Evolutionary conservation across 176 grass and related monocot genomes (phyloP).

Genomic region (Calamus simplicifolius): DNA sequence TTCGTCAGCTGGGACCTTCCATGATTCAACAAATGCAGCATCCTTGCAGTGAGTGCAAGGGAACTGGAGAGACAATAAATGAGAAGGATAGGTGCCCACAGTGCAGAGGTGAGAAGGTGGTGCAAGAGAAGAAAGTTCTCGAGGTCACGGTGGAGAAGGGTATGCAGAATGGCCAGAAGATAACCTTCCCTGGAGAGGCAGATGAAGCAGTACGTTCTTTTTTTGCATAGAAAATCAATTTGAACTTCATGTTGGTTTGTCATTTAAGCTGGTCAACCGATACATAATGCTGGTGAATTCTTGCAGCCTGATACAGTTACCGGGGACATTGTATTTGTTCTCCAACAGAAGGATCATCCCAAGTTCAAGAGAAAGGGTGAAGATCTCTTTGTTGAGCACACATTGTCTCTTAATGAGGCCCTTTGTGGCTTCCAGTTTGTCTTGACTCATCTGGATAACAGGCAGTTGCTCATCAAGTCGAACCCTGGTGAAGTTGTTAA

Average conservation of each 20-base stretch:
- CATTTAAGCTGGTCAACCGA: no score
- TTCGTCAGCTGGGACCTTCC: constrained; percentile 60
- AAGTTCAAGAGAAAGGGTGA: constrained; percentile 40
- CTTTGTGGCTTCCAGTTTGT: constrained; percentile 32
- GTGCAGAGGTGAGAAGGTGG: constrained; percentile 77
- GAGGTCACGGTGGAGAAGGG: constrained; percentile 68
- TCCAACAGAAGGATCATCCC: constrained; percentile 36
- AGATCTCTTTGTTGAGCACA: constrained; percentile 33
- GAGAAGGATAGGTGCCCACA: constrained; percentile 73
- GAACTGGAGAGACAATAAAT: constrained; percentile 63
- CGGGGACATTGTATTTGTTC: constrained; percentile 29
- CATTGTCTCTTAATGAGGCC: constrained; percentile 29
- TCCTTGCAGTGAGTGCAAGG: constrained; percentile 76
- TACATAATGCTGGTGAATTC: no score
- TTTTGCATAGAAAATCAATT: neutral
- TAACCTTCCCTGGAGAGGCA: constrained; percentile 77
- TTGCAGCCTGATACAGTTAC: constrained; percentile 41
- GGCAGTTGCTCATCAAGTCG: constrained; percentile 78
- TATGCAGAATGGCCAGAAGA: constrained; percentile 68
- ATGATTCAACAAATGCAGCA: constrained; percentile 96
- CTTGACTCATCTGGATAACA: constrained; percentile 34
- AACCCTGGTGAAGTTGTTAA: constrained; percentile 47
- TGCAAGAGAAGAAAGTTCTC: constrained; percentile 71
- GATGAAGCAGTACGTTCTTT: constrained; percentile 55
- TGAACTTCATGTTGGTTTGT: no score